These are phyloP conservation scores for Rhodotorula babjevae DNA, from an alignment of 768 basidiomycete genomes.

Conservation along the genomic window DNA sequence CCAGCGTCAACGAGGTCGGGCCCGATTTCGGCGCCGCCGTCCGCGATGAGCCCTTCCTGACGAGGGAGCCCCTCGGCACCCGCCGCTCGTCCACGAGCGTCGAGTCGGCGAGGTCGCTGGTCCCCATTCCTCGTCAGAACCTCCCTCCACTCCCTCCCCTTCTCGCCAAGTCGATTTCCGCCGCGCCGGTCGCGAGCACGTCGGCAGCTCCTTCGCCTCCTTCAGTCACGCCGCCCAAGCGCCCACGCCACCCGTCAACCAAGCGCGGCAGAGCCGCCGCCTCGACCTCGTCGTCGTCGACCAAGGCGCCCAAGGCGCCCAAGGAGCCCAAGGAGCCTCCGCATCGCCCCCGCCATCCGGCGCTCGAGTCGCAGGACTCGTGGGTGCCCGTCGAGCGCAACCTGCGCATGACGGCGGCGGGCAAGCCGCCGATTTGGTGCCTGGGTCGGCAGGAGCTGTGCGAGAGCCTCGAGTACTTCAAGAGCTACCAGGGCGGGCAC, in stretches of 20 bases:
- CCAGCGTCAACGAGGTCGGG: not conserved
- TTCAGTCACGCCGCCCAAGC: too few relatives aligned
- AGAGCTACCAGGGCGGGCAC: conserved; percentile 35
- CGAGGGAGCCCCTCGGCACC: not conserved
- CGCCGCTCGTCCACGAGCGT: too few relatives aligned
- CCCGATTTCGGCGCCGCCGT: too few relatives aligned
- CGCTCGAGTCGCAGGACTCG: not conserved
- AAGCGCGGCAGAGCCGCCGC: not conserved
- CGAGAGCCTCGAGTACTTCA: conserved; percentile 30
- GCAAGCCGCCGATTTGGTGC: conserved; percentile 22
- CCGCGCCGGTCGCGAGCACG: not conserved
- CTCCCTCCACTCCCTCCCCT: not conserved
- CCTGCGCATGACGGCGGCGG: not conserved
- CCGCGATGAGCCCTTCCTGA: not conserved
- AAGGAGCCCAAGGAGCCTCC: not conserved
- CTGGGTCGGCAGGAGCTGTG: conserved; percentile 34
- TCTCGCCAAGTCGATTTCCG: too few relatives aligned
- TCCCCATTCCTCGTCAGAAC: not conserved
- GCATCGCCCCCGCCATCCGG: conserved; percentile 6
- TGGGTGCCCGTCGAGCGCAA: conserved; percentile 17
- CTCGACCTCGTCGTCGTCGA: too few relatives aligned
- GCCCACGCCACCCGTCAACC: not conserved
- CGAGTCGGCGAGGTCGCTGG: too few relatives aligned
- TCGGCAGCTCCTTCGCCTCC: not conserved
- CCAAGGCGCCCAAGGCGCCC: not conserved